Evolutionary conservation across 345 rosid genomes (phyloP), one percentile per base, ranked within the genome.

Genomic region (Ceriops tagal): DNA sequence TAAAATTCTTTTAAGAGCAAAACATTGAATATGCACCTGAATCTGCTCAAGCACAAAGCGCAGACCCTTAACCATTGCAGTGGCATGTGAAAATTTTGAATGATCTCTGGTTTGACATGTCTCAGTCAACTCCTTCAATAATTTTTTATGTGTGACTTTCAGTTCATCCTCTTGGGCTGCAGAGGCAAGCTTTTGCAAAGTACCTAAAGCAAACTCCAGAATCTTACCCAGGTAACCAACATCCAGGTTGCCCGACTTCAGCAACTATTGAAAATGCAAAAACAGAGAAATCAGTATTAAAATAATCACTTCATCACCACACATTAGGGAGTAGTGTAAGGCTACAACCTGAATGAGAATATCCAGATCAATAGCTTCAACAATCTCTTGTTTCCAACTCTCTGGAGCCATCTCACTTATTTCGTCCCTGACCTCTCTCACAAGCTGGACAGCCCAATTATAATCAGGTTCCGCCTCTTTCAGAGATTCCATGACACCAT

Each of bases 371-470:
- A 95, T 83, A 57, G 86, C 77, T 74, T 84, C 92, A 70, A 26
- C 64, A 66, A 92, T 88, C 78, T 87, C 96, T 59, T 79, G 77
- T 77, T 80, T 92, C 99, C 97, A 92, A 81, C 86, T 83, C 62
- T 79, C 77, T 37, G 99, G 96, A 70, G 89, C 92, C 84, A 92
- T 87, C 76, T 90, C 91, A 66, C 83, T 78, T 52, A 95, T 85
- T 75, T 85, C 99, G 70, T 95, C 99, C 69, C 93, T 87, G 71
- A 90, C 96, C 80, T 95, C 99, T 77, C 73, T 81, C 90, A 88
- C 82, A 61, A 95, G 96, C 67, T 87, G 82, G 71, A 88, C 63
- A 67, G 88, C 83, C 64, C 90, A 70, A 43, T 83, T 87, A 80
- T 86, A 88, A 60, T 86, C 79, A 51, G 93, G 91, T n/a, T 78